Base-by-base conservation (phyloP, 192 early-diverging fungal genomes). In the Thamnidium elegans region DNA sequence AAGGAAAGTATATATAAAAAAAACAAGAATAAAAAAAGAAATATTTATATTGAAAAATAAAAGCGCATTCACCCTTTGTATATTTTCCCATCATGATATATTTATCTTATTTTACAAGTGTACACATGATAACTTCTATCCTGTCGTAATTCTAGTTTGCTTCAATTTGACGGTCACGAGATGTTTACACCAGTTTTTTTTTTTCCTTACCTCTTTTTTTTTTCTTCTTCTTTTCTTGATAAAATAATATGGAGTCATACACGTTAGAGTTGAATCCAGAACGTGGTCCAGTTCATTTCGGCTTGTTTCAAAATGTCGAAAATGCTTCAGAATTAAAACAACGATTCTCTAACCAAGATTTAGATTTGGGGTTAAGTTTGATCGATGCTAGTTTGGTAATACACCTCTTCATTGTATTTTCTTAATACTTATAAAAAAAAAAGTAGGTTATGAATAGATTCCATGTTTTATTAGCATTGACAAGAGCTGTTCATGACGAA, bases 391-490 rank as follows among this genome's bases (percentile, higher is more conserved):
- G 36, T 50, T 31, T 80, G 36, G 78, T 80, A 73, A 6, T 14
- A 14, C 13, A 23, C 7, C 6, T 30, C n/a, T n/a, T n/a, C 15
- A 14, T 43, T 58, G 55, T 13, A 36, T 8, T 59, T 17, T 11
- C 7, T 39, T 2, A 13, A 21, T 30, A 10, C 19, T 31, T 21
- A 45, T 43, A 15, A 54, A 31, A 21, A 36, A n/a, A n/a, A 43
- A 7, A 42, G 26, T 62, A 83, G 84, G 77, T 86, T 20, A 64
- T 84, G 39, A 77, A 78, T 50, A 50, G 64, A 9, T 75, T 85
- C 26, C 85, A 85, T 56, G 50, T 81, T 6, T 63, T 85, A 4
- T n/a, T 77, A 3, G 85, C 85, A 0, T 69, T 69, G 1, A 81
- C 80, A 32, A 78, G 71, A 44, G 81, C 85, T 5, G 69, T 81